These are phyloP conservation scores for Dendrothele bispora DNA, from an alignment of 768 basidiomycete genomes.

Conservation along the genomic window DNA sequence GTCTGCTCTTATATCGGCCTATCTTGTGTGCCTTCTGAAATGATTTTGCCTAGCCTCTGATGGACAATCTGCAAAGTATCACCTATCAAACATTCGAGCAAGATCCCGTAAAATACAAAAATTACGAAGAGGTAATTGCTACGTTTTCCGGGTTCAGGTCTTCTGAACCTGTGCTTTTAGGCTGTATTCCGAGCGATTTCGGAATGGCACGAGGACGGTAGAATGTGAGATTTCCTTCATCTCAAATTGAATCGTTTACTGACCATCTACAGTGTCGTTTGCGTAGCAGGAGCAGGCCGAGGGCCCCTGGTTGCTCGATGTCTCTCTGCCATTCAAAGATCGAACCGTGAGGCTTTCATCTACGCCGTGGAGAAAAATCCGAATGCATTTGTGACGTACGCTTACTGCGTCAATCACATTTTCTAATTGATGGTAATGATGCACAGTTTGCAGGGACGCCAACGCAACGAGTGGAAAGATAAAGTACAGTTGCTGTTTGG, in stretches of 20 bases:
- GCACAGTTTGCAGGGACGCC: conserved; percentile 78
- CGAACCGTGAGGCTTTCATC: conserved; percentile 57
- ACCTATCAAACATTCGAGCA: conserved; percentile 98
- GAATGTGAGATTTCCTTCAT: conserved; percentile 52
- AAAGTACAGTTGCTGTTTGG: conserved; percentile 85
- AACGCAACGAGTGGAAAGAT: conserved; percentile 80
- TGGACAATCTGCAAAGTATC: conserved; percentile 94
- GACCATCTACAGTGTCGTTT: conserved; percentile 60
- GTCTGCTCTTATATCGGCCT: conserved; percentile 34
- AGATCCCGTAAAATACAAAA: conserved; percentile 93
- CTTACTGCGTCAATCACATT: conserved; percentile 8
- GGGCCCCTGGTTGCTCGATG: conserved; percentile 90
- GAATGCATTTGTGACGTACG: conserved; percentile 92
- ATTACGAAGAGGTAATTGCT: conserved; percentile 83
- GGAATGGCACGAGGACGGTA: conserved; percentile 61
- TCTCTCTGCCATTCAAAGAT: conserved; percentile 71
- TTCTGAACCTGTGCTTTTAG: conserved; percentile 32
- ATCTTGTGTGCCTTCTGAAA: conserved; percentile 3
- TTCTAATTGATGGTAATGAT: conserved; percentile 12
- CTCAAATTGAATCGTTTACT: background rate
- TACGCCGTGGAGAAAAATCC: conserved; percentile 98
- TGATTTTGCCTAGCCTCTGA: conserved; percentile 70
- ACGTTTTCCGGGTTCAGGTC: conserved; percentile 9
- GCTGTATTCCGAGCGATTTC: conserved; percentile 79
- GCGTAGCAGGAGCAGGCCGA: conserved; percentile 92